A percentile compares a stretch with the other conserved stretches of the same genome.
Conservation (phyloP, 495 filamentous ascomycete species). For the Extremus antarcticus region DNA sequence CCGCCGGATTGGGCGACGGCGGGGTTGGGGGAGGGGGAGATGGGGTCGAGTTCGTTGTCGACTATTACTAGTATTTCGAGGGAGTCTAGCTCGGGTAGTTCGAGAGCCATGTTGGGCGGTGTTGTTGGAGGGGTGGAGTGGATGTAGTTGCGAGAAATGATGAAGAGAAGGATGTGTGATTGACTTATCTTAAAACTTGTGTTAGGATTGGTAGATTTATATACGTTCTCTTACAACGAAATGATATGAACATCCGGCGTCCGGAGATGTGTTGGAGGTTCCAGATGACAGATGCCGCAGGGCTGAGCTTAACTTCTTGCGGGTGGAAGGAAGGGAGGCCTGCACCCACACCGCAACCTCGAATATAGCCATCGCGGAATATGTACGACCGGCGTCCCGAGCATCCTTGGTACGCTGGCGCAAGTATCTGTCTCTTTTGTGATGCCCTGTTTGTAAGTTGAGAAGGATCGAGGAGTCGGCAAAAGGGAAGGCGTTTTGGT, state of each 20-base stretch:
- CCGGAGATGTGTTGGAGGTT: no score
- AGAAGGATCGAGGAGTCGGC: not conserved
- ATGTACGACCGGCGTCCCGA: no score
- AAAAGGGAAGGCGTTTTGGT: not conserved
- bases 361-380: not conserved
- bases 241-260: no score
- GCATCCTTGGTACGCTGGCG: no score
- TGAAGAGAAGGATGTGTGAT: not conserved
- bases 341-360: no score
- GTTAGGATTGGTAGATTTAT: no score
- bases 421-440: no score
- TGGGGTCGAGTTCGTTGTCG: conserved; percentile 47
- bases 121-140: not conserved
- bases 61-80: conserved; percentile 40
- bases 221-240: no score
- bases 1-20: conserved; percentile 36
- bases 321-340: not conserved
- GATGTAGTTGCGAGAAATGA: not conserved
- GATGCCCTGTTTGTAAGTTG: not conserved
- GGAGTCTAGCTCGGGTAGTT: conserved; percentile 33
- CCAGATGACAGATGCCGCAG: not conserved
- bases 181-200: not conserved
- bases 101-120: not conserved
- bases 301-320: not conserved
- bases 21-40: conserved; percentile 41